Evolutionary conservation across 805 yeast genomes (phyloP), one percentile per base, ranked within the genome.

Genomic region (Saccharomycopsis sp.): DNA sequence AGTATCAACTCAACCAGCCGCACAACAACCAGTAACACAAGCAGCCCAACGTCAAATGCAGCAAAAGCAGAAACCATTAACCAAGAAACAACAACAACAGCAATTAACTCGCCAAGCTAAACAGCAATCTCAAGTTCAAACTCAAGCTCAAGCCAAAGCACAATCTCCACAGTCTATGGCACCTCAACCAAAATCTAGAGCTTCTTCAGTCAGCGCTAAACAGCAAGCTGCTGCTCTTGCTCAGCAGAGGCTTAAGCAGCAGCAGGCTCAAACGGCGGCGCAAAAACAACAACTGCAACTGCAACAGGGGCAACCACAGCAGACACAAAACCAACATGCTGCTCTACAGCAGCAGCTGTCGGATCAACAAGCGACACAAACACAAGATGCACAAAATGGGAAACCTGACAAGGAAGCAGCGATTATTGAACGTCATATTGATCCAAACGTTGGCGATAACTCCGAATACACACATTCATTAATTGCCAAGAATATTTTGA

Each of bases 231-330:
- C 50, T 27, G 41, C 49, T 55, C 65, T 3, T 53, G 58, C 2
- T 56, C 66, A 7, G 60, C 59, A 47, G 56, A 54, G 33, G 55
- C 70, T 13, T 9, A 27, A 8, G 70, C 75, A 23, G 67, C 70
- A 1, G 71, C 75, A 1, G 58, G 64, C 31, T 78, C 68, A 4
- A 71, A 70, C 54, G 77, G 77, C 17, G 72, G 74, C 19, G 77
- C 77, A 2, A 55, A 54, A 41, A 67, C 69, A 13, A 59, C 55
- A 46, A 58, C 64, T 16, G 57, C 57, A 11, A 51, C 49, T 14
- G 51, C 51, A 13, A 55, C 53, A 13, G 31, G 55, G 4, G 56
- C 53, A 26, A 59, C 56, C 35, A 50, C 59, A 1, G 54, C 54
- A 3, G 54, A 59, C 13, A 60, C 57, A 3, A 53, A 49, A 19